Evolutionary conservation across 1,284 basidiomycete genomes (phyloP), one percentile per base, ranked within the genome.

Genomic region (Rhodotorula sp.): DNA sequence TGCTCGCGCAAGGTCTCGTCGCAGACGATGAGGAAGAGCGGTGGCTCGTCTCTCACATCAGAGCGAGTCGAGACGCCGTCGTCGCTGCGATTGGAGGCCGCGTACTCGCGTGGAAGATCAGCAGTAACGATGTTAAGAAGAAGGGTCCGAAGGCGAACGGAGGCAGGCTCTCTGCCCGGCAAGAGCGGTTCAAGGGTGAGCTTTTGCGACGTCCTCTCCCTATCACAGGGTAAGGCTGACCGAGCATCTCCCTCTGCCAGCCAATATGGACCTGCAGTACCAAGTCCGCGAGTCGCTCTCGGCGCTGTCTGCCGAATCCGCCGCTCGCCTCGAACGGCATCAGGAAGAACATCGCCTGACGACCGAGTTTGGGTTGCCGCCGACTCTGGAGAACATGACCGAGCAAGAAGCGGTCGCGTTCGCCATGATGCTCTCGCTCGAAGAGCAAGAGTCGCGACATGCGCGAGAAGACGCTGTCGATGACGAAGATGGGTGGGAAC

Each of bases 401-500:
- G 54, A 56, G 54, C 54, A 56, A 29, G 54, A 56, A 18, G 54
- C 54, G 26, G 54, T 56, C 54, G 54, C 73, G 3, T 71, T 76
- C 18, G 78, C 77, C 5, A 66, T 75, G 69, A 77, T 79, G 71
- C 70, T 79, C 26, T 76, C 73, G 20, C 67, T 60, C 0, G 77
- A 79, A 26, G 76, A 76, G 29, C 67, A 75, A 56, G 78, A 79
- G 66, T 46, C n/a, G 26, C 60, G 62, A 10, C 54, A 49, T 67
- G 20, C 23, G 51, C 14, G 26, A 0, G 43, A 60, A 14, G 34
- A 21, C 16, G 15, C 39, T 6, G n/a, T 5, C 26, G 43, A 16
- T 21, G 23, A 48, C 6, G 56, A 31, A 0, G 47, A 34, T 3
- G 59, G 63, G 18, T 76, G 66, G 60, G 72, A 70, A 48, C 67